Evolutionary conservation across 2,329 filamentous ascomycete species (phyloP).

Genomic region (Phialemonium atrogriseum): DNA sequence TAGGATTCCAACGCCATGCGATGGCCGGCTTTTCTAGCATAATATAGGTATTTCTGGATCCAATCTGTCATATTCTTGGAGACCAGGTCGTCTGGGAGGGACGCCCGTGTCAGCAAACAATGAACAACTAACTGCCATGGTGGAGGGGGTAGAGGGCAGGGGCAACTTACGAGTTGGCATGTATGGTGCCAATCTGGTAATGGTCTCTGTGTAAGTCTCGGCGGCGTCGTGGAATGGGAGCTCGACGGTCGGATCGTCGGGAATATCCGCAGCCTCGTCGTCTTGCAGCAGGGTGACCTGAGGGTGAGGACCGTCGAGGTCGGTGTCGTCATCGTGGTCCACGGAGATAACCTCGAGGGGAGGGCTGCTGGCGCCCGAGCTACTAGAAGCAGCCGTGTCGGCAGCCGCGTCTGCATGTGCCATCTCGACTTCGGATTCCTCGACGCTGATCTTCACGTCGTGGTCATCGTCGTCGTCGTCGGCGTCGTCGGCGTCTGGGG

Average conservation of each 20-base stretch:
- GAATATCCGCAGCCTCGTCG: too few relatives aligned
- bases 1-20: slow-evolving; percentile 33
- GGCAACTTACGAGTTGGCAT: slow-evolving; percentile 15
- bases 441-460: slow-evolving; percentile 35
- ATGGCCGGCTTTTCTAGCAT: slow-evolving; percentile 24
- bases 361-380: slow-evolving; percentile 33
- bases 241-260: slow-evolving; percentile 31
- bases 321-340: slow-evolving; percentile 26
- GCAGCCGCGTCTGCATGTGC: slow-evolving; percentile 15
- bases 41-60: slow-evolving; percentile 40
- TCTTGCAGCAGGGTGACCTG: slow-evolving; percentile 15
- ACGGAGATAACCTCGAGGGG: slow-evolving; percentile 34
- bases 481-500: neutral
- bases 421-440: slow-evolving; percentile 33
- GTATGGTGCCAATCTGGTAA: slow-evolving; percentile 16
- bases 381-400: slow-evolving; percentile 24
- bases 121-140: too few relatives aligned
- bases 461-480: slow-evolving; percentile 9
- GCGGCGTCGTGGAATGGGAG: slow-evolving; percentile 34
- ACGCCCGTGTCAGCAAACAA: slow-evolving; percentile 17
- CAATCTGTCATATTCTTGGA: slow-evolving; percentile 38
- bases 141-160: too few relatives aligned
- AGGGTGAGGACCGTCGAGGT: slow-evolving; percentile 10
- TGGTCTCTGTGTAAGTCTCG: slow-evolving; percentile 19
- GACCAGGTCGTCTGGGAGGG: slow-evolving; percentile 32